Base-by-base conservation (phyloP, 768 basidiomycete species). In the Botryobasidium botryosum region DNA sequence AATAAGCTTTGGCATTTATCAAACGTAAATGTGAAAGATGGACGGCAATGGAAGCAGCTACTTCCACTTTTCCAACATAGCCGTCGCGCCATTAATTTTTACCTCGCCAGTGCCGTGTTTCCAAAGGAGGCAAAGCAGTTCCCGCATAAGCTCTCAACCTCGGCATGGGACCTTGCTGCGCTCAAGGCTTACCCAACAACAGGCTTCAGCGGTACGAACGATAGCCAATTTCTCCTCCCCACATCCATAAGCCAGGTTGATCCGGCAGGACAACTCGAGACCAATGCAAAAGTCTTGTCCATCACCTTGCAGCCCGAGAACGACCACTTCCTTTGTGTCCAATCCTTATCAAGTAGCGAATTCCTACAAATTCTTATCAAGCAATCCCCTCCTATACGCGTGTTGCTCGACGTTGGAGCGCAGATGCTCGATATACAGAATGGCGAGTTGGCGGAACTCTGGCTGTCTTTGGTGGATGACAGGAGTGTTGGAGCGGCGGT, bases 121-220 rank as follows among this genome's bases (percentile, higher is more conserved):
- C 72, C 71, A 3, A 67, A 61, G 26, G 64, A 65, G 36, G 70
- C 67, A 0, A 70, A 67, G 40, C 63, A 69, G 23, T 75, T 71
- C 48, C 62, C 62, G 1, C 44, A 50, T 8, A 72, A 69, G 50
- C 56, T 74, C n/a, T 51, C 66, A 3, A 67, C 71, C 10, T 68
- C 66, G 1, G 64, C 64, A 0, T 74, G 72, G 73, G 73, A 74
- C 57, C 54, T 74, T 31, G 70, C 67, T 0, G 65, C 67, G 41
- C 47, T 44, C 2, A 68, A 60, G 37, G 25, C 24, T 7, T 49
- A 60, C 17, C 21, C 61, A 13, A 68, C 61, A 1, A 71, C 70
- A 0, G 70, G 69, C 3, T 74, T 74, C 50, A 73, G 70, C 40
- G 72, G 72, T 6, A 74, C 72, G 1, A 74, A 74, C 40, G 72